Evolutionary conservation across 192 early-diverging fungal genomes (phyloP), one percentile per base, ranked within the genome.

Genomic region (Coemansia sp.): DNA sequence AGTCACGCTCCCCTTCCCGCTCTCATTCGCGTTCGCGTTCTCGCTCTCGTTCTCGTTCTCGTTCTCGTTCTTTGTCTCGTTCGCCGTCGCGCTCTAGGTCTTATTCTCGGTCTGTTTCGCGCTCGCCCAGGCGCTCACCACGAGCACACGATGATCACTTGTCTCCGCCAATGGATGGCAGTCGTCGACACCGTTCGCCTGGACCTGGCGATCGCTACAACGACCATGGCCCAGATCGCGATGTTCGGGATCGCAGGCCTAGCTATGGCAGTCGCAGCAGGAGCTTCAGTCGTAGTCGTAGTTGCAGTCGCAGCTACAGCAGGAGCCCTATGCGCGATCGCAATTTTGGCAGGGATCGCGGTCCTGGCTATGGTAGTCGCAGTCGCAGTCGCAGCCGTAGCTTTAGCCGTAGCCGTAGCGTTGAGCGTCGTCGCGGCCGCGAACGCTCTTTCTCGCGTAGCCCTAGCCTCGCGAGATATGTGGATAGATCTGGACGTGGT

Each of bases 271-370:
- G 70, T 47, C 60, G 64, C 14, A 67, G 66, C 49, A 47, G 44
- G 14, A 66, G 69, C 33, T 62, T 52, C 16, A 70, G 73, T 46
- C 64, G 50, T 38, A 70, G 65, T 38, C 66, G 23, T 23, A 23
- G 23, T 23, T 23, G 62, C 55, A 68, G 68, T 19, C 74, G 64
- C 26, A 72, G 75, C n/a, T 68, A 39, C 32, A 77, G 74, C 33
- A 35, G 68, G 17, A 66, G 64, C 32, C 49, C 32, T 26, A 69
- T 59, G 3, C 43, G 46, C 30, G 32, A 59, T 14, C 44, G 64
- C 52, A 62, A 44, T 14, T 63, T 42, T n/a, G 60, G 65, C 65
- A 40, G 50, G 16, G 35, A 47, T 32, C 11, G 55, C n/a, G 55
- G 53, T 16, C 30, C 44, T 6, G 37, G 62, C 30, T 21, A 21